Conservation (phyloP, 306 rosid species). For the Neltuma alba region DNA sequence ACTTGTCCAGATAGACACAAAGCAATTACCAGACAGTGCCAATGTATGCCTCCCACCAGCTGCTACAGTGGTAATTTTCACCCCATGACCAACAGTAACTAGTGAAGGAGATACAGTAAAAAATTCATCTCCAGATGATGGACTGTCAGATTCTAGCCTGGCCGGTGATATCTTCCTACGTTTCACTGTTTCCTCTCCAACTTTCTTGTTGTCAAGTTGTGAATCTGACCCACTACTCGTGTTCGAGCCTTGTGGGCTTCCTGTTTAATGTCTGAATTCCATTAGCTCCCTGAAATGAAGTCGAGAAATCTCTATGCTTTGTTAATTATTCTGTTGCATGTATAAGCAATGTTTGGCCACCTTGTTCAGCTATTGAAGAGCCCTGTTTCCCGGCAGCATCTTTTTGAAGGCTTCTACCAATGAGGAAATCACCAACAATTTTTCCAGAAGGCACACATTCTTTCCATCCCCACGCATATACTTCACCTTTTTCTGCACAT, state of each 20-base stretch:
- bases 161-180: conserved; percentile 62
- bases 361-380: conserved; percentile 63
- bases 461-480: conserved; percentile 94
- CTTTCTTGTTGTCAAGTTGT: conserved; percentile 57
- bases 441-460: conserved; percentile 89
- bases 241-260: conserved; percentile 55
- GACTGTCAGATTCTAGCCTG: conserved; percentile 68
- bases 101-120: conserved; percentile 65
- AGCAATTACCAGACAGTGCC: conserved; percentile 80
- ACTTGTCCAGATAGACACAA: conserved; percentile 30
- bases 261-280: conserved; percentile 52
- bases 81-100: conserved; percentile 66
- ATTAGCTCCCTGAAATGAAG: conserved; percentile 39
- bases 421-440: conserved; percentile 54
- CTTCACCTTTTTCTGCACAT: conserved; percentile 67
- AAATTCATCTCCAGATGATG: conserved; percentile 64
- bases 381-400: conserved; percentile 55
- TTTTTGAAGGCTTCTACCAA: conserved; percentile 51
- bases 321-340: conserved; percentile 26
- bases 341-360: conserved; percentile 37
- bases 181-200: conserved; percentile 69
- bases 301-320: conserved; percentile 33
- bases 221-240: conserved; percentile 60
- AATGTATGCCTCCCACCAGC: conserved; percentile 92
- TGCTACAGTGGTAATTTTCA: conserved; percentile 72